phyloP scores from a whole-genome alignment of 768 basidiomycete species.

The Kwoniella sp. region DNA sequence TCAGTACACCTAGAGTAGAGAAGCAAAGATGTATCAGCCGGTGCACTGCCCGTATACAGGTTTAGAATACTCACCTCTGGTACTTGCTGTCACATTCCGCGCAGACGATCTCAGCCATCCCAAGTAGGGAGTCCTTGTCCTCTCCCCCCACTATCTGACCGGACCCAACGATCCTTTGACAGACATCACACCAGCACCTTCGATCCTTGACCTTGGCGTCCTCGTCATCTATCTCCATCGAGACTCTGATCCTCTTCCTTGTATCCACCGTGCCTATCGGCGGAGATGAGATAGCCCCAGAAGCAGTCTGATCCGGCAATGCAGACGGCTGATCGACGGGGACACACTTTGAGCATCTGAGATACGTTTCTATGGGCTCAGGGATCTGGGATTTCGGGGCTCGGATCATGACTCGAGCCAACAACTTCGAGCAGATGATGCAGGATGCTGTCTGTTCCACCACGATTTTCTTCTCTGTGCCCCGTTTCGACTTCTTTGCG shows the following conservation, averaged over 20 bases:
- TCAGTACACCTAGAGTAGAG: conserved; percentile 19
- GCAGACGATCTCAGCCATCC: conserved; percentile 49
- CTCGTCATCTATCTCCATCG: conserved; percentile 45
- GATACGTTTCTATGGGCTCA: conserved; percentile 20
- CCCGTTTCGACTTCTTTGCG: conserved; percentile 28
- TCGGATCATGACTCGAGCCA: conserved; percentile 42
- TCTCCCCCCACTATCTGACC: conserved; percentile 36
- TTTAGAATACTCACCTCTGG: conserved; percentile 36
- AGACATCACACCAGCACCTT: conserved; percentile 51
- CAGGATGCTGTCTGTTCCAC: conserved; percentile 33
- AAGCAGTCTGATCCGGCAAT: conserved; percentile 17
- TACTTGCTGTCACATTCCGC: conserved; percentile 47
- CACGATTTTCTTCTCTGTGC: conserved; percentile 37
- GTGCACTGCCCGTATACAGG: neutral
- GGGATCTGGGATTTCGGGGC: conserved; percentile 40
- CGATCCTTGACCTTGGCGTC: conserved; percentile 27
- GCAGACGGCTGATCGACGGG: conserved; percentile 26
- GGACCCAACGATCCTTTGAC: conserved; percentile 44
- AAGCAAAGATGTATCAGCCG: neutral
- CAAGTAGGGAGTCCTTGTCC: conserved; percentile 19
- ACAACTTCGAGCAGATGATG: conserved; percentile 21
- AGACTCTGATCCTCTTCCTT: conserved; percentile 39
- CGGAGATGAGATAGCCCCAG: neutral
- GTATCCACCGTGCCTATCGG: conserved; percentile 44
- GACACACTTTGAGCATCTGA: conserved; percentile 36